Conservation (phyloP, 2,329 filamentous ascomycete species). For the Furcasterigmium furcatum region DNA sequence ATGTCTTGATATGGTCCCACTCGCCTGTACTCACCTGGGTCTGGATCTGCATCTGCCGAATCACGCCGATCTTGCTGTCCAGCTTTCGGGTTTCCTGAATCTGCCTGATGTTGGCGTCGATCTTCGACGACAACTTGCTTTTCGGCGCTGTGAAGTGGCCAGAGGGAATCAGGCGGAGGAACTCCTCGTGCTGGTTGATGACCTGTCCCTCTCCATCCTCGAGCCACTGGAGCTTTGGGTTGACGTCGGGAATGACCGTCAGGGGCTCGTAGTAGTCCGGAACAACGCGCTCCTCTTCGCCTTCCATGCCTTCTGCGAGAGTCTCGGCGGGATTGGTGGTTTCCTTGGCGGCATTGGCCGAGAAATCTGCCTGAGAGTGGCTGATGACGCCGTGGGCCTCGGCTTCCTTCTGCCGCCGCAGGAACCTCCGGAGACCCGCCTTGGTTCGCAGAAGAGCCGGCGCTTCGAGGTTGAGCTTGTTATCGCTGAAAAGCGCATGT, state of each 20-base stretch:
- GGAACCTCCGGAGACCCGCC: slow-evolving; percentile 83
- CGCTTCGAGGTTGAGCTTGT: slow-evolving; percentile 81
- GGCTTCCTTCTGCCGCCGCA: slow-evolving; percentile 73
- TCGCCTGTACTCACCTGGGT: slow-evolving; percentile 67
- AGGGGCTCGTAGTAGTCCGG: slow-evolving; percentile 94
- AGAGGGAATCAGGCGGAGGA: slow-evolving; percentile 70
- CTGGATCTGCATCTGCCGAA: slow-evolving; percentile 99
- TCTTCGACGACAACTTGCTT: slow-evolving; percentile 71
- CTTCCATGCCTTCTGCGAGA: slow-evolving; percentile 91
- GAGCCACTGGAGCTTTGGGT: slow-evolving; percentile 76
- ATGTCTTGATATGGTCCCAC: background rate
- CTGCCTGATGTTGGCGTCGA: slow-evolving; percentile 88
- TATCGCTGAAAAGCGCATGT: slow-evolving; percentile 79
- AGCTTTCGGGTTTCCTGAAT: slow-evolving; percentile 97
- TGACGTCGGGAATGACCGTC: slow-evolving; percentile 81
- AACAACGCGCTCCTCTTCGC: slow-evolving; percentile 76
- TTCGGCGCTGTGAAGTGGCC: slow-evolving; percentile 74
- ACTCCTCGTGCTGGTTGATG: slow-evolving; percentile 84
- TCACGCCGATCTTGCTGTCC: slow-evolving; percentile 92
- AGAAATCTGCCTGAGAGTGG: slow-evolving; percentile 34
- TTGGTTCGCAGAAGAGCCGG: slow-evolving; percentile 83
- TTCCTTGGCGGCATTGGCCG: slow-evolving; percentile 46
- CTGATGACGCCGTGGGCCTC: slow-evolving; percentile 43
- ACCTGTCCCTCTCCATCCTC: slow-evolving; percentile 88
- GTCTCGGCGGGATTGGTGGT: slow-evolving; percentile 61